Evolutionary conservation across 2,329 filamentous ascomycete genomes (phyloP), one percentile per base, ranked within the genome.

Genomic region (Xylaria sp.): DNA sequence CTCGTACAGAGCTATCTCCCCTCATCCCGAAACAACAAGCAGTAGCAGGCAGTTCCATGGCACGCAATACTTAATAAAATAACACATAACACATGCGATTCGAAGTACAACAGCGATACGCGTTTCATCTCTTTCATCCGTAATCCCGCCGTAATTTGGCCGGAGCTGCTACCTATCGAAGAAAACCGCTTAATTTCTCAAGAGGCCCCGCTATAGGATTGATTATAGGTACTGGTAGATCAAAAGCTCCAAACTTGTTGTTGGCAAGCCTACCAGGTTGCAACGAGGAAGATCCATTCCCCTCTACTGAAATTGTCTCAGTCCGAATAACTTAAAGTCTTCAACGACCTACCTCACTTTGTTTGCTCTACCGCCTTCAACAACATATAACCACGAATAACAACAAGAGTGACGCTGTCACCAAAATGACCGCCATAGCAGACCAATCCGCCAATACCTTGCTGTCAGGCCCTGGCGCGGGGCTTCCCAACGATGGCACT

Each of bases 401-500:
- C 62, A 53, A 20, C 60, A 45, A 50, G 15, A 55, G 30, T 30
- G 15, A 65, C 55, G 30, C 45, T 46, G 55, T 55, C 39, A 59
- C 68, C 70, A 72, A 72, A 25, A 83, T 82, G 81, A 73, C 79
- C 66, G 70, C 76, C 65, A 70, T 79, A 66, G 78, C 73, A 68
- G 77, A 82, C 58, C 79, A 81, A 32, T 82, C 83, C 41, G 80
- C 83, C 74, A 85, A 85, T 74, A 79, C 81, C 41, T 76, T 86
- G 72, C 80, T 63, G 28, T 65, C 71, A 63, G 73, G 60, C 28
- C 65, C 74, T 25, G 69, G 67, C 10, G 48, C 67, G 80, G 86
- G 73, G 56, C 80, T 89, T 52, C 86, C 90, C 59, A 88, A 86
- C 59, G 91, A 94, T 77, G 91, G 91, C 79, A 93, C 91, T 68